Percentiles rank a stretch among this genome's conserved stretches.
These are phyloP conservation scores for Dalechampia spathulata DNA, from an alignment of 441 rosid genomes.

Conservation along the genomic window DNA sequence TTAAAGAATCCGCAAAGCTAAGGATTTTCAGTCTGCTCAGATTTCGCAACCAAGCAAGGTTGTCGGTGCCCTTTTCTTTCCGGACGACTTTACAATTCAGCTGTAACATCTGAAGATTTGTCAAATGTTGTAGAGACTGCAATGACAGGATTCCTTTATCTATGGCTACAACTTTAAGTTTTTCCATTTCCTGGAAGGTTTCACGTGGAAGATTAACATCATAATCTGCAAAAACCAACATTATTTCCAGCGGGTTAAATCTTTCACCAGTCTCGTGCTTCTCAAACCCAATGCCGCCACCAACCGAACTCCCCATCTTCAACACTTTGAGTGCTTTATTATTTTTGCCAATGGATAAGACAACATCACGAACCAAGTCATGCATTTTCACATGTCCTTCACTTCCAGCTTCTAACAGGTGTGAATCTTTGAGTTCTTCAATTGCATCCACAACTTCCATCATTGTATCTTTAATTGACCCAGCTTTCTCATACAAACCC, in stretches of 20 bases:
- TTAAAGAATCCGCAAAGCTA: background rate
- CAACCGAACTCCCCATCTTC: background rate
- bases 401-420: constrained; percentile 6
- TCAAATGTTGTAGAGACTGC: constrained; percentile 3
- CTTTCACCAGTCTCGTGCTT: constrained; percentile 9
- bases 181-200: constrained; percentile 1
- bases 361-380: constrained; percentile 20
- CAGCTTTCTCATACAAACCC: background rate
- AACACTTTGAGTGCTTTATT: background rate
- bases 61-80: background rate
- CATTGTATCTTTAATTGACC: constrained; percentile 5
- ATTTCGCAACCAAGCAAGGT: background rate
- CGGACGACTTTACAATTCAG: background rate
- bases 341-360: constrained; percentile 13
- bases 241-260: background rate
- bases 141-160: background rate
- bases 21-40: constrained; percentile 15
- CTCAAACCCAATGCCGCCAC: constrained; percentile 7
- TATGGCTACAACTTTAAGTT: constrained; percentile 7
- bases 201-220: background rate
- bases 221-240: background rate
- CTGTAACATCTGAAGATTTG: background rate
- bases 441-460: background rate
- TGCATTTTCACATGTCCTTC: constrained; percentile 20
- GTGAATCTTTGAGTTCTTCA: constrained; percentile 9